A percentile compares a stretch with the other conserved stretches of the same genome.
Conservation (phyloP, 2,329 filamentous ascomycete species). For the Penicillium concentricum region DNA sequence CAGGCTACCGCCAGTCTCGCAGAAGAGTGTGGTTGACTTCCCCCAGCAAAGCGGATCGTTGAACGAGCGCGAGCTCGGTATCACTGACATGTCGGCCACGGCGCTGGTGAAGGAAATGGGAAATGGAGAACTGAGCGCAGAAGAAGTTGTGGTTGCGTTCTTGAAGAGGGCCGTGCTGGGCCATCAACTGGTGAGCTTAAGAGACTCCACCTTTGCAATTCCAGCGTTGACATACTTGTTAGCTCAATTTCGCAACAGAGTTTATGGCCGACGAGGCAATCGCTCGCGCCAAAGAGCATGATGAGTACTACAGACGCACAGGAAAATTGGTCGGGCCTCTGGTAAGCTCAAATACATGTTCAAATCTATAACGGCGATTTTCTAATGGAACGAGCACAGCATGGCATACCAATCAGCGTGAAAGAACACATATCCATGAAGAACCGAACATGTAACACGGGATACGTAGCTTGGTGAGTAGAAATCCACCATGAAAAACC, state of each 20-base stretch:
- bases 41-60: conserved; percentile 50
- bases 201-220: not conserved
- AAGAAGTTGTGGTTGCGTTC: conserved; percentile 35
- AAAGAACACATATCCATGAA: conserved; percentile 64
- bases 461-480: conserved; percentile 36
- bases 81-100: conserved; percentile 49
- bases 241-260: conserved; percentile 41
- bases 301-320: conserved; percentile 30
- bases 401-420: conserved; percentile 56
- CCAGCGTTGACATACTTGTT: not conserved
- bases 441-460: conserved; percentile 41
- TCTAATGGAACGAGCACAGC: conserved; percentile 23
- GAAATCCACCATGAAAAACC: not conserved
- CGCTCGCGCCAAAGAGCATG: conserved; percentile 32
- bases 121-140: conserved; percentile 27
- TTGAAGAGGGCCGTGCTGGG: conserved; percentile 35
- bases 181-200: conserved; percentile 31
- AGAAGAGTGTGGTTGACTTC: conserved; percentile 33
- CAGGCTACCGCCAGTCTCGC: conserved; percentile 27
- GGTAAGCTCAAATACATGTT: conserved; percentile 16
- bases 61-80: conserved; percentile 48
- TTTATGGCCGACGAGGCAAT: conserved; percentile 39
- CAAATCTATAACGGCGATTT: not conserved
- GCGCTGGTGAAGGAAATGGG: conserved; percentile 30
- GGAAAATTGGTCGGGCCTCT: conserved; percentile 51